Conservation (phyloP, 73 alveolate species). For the Blepharisma japonicum region DNA sequence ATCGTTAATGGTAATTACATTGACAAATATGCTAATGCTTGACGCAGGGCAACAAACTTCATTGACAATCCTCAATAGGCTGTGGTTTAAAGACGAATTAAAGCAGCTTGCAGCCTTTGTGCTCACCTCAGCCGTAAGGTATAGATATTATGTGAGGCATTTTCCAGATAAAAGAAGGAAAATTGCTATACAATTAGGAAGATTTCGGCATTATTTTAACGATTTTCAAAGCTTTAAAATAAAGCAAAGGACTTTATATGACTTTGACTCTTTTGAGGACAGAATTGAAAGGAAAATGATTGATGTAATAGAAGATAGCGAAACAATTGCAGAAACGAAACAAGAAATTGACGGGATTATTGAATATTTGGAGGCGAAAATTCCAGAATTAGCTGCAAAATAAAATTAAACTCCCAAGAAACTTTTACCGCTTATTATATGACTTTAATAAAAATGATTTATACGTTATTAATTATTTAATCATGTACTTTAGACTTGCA, state of each 20-base stretch:
- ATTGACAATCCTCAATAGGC: neutral
- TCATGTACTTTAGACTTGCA: too few relatives aligned
- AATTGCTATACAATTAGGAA: neutral
- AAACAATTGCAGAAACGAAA: neutral
- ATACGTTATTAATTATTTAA: too few relatives aligned
- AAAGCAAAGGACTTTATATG: conserved; percentile 3
- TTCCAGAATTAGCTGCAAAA: neutral
- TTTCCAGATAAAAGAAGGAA: neutral
- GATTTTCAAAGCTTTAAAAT: neutral
- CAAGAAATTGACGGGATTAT: neutral
- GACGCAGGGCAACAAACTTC: conserved; percentile 16
- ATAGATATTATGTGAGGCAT: neutral
- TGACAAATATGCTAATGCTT: conserved; percentile 23
- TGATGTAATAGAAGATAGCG: neutral
- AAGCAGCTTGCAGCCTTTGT: neutral
- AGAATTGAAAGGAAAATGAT: neutral
- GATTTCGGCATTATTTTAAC: neutral
- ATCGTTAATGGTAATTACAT: conserved; percentile 32
- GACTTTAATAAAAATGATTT: too few relatives aligned
- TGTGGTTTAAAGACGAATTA: conserved; percentile 16
- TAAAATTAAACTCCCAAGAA: too few relatives aligned
- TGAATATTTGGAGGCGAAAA: neutral
- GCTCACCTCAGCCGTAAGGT: neutral
- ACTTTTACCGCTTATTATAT: too few relatives aligned
- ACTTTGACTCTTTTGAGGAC: conserved; percentile 13